A percentile compares a stretch with the other conserved stretches of the same genome.
Evolutionary conservation across 2,329 filamentous ascomycete genomes (phyloP).

Genomic region (Alternaria triticimaculans): DNA sequence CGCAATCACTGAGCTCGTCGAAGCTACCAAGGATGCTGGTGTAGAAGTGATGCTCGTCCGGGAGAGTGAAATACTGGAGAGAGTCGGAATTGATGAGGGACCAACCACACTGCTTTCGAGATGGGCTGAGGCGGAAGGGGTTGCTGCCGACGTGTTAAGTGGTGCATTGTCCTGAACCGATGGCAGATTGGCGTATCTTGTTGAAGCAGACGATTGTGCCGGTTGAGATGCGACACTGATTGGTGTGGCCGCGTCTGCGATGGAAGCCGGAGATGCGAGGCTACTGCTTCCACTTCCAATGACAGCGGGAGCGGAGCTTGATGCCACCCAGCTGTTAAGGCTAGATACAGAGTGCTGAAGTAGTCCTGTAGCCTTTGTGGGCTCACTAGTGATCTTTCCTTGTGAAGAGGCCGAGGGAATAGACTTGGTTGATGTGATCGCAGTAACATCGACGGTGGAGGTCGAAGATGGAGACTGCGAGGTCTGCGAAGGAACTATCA

Average conservation of each 20-base stretch:
- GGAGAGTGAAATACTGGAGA: neutral
- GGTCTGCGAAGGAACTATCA: neutral
- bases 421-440: neutral
- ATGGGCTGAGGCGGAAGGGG: neutral
- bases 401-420: neutral
- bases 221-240: neutral
- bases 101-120: neutral
- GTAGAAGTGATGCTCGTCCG: neutral
- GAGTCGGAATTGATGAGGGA: neutral
- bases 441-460: neutral
- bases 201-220: neutral
- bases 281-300: neutral
- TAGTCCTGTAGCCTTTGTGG: neutral
- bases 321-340: neutral
- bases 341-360: neutral
- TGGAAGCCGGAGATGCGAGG: neutral
- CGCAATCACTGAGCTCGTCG: neutral
- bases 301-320: neutral
- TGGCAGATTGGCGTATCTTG: neutral
- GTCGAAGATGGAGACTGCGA: neutral
- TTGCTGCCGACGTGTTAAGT: neutral
- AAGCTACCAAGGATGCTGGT: neutral
- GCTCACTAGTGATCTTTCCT: neutral
- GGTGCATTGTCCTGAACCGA: too few species aligned
- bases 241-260: neutral